phyloP scores from a whole-genome alignment of 768 basidiomycete species.

The Tricholoma flavovirens region DNA sequence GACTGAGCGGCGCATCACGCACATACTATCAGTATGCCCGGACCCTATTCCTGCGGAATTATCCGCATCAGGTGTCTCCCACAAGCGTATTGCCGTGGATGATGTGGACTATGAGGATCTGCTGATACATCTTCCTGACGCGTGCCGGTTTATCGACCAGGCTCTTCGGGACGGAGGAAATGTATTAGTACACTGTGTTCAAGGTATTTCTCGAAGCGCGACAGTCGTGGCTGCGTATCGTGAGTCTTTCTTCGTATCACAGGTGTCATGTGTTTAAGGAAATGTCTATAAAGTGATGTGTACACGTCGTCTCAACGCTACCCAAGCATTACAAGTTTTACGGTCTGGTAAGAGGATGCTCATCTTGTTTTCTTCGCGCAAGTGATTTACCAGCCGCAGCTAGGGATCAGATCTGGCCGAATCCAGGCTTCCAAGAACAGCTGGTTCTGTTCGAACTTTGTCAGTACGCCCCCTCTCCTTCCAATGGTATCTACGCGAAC shows the following conservation, averaged over 20 bases:
- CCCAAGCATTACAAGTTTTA: conserved; percentile 55
- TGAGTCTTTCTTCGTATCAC: conserved; percentile 29
- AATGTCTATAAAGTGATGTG: conserved; percentile 52
- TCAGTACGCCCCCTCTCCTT: conserved; percentile 53
- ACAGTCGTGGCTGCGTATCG: conserved; percentile 74
- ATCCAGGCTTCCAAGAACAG: conserved; percentile 76
- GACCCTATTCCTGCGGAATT: conserved; percentile 69
- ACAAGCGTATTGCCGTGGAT: conserved; percentile 66
- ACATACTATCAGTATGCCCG: conserved; percentile 71
- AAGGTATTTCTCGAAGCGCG: conserved; percentile 62
- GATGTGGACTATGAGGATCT: conserved; percentile 69
- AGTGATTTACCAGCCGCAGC: conserved; percentile 30
- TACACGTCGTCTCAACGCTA: conserved; percentile 47
- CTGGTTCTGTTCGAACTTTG: conserved; percentile 72
- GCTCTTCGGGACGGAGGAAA: conserved; percentile 53
- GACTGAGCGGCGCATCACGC: conserved; percentile 70
- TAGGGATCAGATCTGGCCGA: conserved; percentile 74
- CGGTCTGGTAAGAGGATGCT: conserved; percentile 42
- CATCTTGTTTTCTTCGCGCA: conserved; percentile 1
- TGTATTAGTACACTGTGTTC: conserved; percentile 62
- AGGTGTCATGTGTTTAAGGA: conserved; percentile 9
- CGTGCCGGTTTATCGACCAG: conserved; percentile 61
- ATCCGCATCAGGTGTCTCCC: conserved; percentile 61
- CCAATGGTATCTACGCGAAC: conserved; percentile 58
- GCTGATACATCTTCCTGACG: conserved; percentile 58